Base-by-base conservation (phyloP, 1,139 yeast species). In the Hyphopichia burtonii region DNA sequence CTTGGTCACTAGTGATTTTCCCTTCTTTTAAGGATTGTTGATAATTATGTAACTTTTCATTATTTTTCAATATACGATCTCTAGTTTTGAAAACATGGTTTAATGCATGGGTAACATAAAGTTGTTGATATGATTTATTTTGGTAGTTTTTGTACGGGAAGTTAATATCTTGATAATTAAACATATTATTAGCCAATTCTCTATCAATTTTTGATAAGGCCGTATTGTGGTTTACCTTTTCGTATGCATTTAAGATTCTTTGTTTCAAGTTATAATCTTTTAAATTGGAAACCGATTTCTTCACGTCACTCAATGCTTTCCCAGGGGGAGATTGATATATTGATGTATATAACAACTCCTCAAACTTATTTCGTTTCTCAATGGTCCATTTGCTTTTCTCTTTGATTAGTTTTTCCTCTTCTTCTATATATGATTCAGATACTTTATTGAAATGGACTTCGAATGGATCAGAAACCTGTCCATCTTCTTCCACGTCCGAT, bases 31-130 rank as follows among this genome's bases (percentile, higher is more conserved):
- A 56, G 49, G 67, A 70, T 53, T 72, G 84, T 43, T 66, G 63
- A 38, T 70, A 70, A 12, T 65, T 57, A 22, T 71, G 67, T 39
- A 84, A 63, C 53, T 79, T 82, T 36, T 77, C 76, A 50, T 84
- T 87, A 62, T 93, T 85, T 58, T 86, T 86, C 50, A 91, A 56
- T 18, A 91, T 78, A 23, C 83, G 69, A 59, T 90, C 96, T 58
- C 97, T 76, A 0, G 98, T 88, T 63, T 90, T 90, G 65, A 74
- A 80, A 25, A 93, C 68, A 59, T 93, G 99, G 55, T 93, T 93
- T 44, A 90, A 61, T 3, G 81, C 76, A 65, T 93, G 99, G 47
- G 87, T 56, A 0, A 76, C 63, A 58, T 87, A 88, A 22, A 88
- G 63, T 44, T 78, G 79, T 52, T 83, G 80, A 53, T 90, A 78